Percentiles rank a stretch among this genome's conserved stretches.
These are phyloP conservation scores for Populus hybrid DNA, from an alignment of 441 rosid species.

Conservation along the genomic window DNA sequence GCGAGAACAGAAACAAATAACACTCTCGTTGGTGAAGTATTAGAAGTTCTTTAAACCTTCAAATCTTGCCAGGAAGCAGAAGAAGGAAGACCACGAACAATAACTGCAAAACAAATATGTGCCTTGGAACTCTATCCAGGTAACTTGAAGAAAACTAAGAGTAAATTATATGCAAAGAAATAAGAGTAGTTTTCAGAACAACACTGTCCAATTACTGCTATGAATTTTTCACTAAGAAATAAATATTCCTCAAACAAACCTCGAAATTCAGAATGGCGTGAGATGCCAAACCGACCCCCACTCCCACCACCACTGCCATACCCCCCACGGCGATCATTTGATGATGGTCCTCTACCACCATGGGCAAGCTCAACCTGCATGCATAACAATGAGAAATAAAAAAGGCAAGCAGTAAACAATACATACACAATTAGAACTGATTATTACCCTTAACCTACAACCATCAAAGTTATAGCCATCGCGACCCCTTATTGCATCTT, in stretches of 20 bases:
- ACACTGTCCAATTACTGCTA: background rate
- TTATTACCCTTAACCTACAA: conserved; percentile 75
- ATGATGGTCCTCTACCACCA: conserved; percentile 88
- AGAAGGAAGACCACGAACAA: conserved; percentile 50
- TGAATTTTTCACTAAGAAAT: background rate
- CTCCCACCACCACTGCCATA: conserved; percentile 47
- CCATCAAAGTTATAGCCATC: conserved; percentile 97
- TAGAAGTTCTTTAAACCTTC: conserved; percentile 32
- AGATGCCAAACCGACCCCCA: conserved; percentile 53
- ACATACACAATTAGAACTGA: conserved; percentile 11
- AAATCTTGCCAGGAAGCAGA: conserved; percentile 62
- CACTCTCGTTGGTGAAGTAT: background rate
- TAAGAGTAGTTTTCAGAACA: background rate
- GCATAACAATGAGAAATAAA: conserved; percentile 18
- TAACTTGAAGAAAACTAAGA: background rate
- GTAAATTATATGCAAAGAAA: background rate
- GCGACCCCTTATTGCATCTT: conserved; percentile 91
- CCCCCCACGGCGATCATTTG: conserved; percentile 83
- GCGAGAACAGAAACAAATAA: background rate
- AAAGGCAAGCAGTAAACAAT: conserved; percentile 2
- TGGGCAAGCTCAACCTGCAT: conserved; percentile 95
- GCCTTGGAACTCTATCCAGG: background rate
- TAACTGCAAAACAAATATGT: conserved; percentile 28
- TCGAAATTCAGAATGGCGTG: conserved; percentile 89
- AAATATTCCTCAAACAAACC: conserved; percentile 40